Conservation (phyloP, 2,329 filamentous ascomycete genomes). For the Penicillium sp. region DNA sequence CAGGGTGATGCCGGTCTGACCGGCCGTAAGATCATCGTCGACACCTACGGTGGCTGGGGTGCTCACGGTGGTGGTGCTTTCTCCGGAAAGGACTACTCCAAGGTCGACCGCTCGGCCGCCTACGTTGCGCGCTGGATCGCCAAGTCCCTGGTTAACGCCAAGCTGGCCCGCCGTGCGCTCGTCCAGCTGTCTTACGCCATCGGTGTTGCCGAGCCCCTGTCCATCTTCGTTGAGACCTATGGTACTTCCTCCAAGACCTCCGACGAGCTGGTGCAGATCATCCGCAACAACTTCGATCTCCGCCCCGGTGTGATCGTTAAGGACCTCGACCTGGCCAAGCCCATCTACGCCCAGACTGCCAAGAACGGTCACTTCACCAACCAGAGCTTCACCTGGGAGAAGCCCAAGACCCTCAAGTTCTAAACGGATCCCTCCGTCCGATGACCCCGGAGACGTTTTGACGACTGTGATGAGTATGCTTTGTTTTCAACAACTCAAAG, state of each 20-base stretch:
- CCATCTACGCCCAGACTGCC: slow-evolving; percentile 97
- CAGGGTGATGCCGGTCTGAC: slow-evolving; percentile 99
- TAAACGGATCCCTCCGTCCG: slow-evolving; percentile 53
- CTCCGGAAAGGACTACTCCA: slow-evolving; percentile 99
- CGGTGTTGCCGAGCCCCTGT: slow-evolving; percentile 95
- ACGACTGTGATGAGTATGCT: slow-evolving; percentile 48
- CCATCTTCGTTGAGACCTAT: slow-evolving; percentile 96
- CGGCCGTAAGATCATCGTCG: slow-evolving; percentile 98
- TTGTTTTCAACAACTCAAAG: slow-evolving; percentile 54
- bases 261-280: slow-evolving; percentile 91
- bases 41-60: slow-evolving; percentile 99
- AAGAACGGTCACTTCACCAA: slow-evolving; percentile 99
- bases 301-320: slow-evolving; percentile 97
- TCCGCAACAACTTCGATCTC: slow-evolving; percentile 95
- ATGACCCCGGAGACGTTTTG: slow-evolving; percentile 29
- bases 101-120: slow-evolving; percentile 97
- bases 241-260: slow-evolving; percentile 87
- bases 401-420: slow-evolving; percentile 91
- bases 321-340: slow-evolving; percentile 90
- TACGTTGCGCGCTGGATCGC: slow-evolving; percentile 98
- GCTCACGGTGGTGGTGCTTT: slow-evolving; percentile 99
- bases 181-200: slow-evolving; percentile 99
- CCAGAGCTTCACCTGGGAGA: slow-evolving; percentile 97
- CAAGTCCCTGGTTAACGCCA: slow-evolving; percentile 90
- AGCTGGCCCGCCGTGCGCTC: slow-evolving; percentile 85